phyloP scores from a whole-genome alignment of 139 green algal species.

The Chlamydomonas incerta region DNA sequence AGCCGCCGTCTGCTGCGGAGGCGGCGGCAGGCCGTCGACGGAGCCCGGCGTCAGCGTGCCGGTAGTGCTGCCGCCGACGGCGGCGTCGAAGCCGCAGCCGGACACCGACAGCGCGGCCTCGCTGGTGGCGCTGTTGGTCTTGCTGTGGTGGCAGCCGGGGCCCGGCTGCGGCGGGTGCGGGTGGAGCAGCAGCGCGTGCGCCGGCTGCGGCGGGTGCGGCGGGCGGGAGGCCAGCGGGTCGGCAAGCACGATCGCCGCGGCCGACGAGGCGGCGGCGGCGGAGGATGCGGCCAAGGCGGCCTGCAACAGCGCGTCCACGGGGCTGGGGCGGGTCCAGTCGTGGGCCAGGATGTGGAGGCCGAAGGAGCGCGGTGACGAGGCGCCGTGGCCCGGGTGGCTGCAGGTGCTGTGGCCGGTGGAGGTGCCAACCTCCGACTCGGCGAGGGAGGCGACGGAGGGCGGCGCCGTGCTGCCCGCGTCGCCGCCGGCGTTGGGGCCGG shows the following conservation, averaged over 20 bases:
- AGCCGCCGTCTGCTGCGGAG: no score
- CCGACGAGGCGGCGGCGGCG: no score
- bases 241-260: no score
- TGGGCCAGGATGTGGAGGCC: not conserved
- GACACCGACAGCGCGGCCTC: not conserved
- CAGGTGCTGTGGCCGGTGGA: slow-evolving; percentile 7
- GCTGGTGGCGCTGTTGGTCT: slow-evolving; percentile 26
- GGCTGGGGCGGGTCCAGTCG: slow-evolving; percentile 27
- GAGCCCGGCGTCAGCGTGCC: no score
- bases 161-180: not conserved
- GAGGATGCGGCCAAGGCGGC: slow-evolving; percentile 10
- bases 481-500: not conserved
- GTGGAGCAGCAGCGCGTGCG: not conserved
- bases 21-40: no score
- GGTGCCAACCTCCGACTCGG: not conserved
- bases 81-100: not conserved
- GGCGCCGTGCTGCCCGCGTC: not conserved
- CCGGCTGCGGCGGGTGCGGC: no score
- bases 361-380: slow-evolving; percentile 11
- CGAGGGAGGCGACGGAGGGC: not conserved
- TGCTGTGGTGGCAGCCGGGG: slow-evolving; percentile 7
- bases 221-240: no score
- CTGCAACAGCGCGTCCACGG: slow-evolving; percentile 31
- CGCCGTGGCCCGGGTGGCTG: not conserved
- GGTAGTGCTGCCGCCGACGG: not conserved